Percentiles rank a stretch among this genome's conserved stretches.
These are phyloP conservation scores for Rhododendron henanense DNA, from an alignment of 148 eudicot genomes.

Conservation along the genomic window DNA sequence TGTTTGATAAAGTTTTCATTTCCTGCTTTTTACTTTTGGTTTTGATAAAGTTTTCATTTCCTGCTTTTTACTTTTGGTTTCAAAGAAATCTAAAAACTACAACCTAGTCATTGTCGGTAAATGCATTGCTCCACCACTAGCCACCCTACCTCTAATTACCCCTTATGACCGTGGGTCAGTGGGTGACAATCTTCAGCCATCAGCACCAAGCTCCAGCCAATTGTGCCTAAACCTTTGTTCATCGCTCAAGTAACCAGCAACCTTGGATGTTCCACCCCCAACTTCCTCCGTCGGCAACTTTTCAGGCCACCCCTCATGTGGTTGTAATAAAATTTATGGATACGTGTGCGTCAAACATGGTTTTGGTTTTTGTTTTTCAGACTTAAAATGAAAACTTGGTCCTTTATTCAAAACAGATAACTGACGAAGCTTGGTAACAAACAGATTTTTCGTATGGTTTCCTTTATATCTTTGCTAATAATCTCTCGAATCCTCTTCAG, in stretches of 20 bases:
- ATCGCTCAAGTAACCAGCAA: not conserved
- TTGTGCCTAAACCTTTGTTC: not conserved
- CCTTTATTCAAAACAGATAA: not conserved
- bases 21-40: not conserved
- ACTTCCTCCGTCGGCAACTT: not conserved
- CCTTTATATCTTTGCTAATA: not conserved
- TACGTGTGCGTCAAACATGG: not conserved
- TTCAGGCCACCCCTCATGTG: not conserved
- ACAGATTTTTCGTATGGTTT: not conserved
- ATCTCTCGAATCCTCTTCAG: conserved; percentile 33
- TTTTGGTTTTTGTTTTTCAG: not conserved
- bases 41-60: not conserved
- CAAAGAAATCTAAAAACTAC: not conserved
- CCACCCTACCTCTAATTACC: not conserved
- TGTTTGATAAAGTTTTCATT: not conserved
- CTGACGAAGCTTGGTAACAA: not conserved
- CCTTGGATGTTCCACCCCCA: not conserved
- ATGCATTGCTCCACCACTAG: not conserved
- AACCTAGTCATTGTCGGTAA: not conserved
- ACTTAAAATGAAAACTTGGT: not conserved
- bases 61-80: not conserved
- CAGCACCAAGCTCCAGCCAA: not conserved
- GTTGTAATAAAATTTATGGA: not conserved
- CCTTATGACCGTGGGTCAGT: not conserved
- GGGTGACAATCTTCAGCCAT: not conserved